These are phyloP conservation scores for Ceratocystis smalleyi DNA, from an alignment of 2,329 filamentous ascomycete genomes.

Conservation along the genomic window DNA sequence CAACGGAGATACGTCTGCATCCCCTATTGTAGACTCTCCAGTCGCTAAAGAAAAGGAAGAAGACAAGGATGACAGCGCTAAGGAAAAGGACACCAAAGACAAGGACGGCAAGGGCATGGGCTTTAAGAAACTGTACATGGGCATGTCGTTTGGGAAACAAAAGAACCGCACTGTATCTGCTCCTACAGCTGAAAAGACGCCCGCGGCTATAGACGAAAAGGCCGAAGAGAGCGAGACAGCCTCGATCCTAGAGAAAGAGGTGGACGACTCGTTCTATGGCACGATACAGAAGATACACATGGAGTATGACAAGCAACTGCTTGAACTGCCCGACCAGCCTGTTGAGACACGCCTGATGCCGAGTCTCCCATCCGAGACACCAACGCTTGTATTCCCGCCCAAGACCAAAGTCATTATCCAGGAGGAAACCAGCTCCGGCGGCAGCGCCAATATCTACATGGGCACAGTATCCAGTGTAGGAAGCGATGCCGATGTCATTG, in stretches of 20 bases:
- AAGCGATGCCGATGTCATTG: constrained; percentile 63
- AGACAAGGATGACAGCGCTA: constrained; percentile 34
- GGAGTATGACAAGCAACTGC: constrained; percentile 54
- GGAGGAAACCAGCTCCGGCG: constrained; percentile 48
- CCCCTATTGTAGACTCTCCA: constrained; percentile 32
- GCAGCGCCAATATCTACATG: constrained; percentile 73
- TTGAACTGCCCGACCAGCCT: constrained; percentile 36
- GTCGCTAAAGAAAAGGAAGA: constrained; percentile 33
- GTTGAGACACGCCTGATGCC: constrained; percentile 52
- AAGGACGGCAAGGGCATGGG: constrained; percentile 52
- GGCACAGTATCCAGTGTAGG: constrained; percentile 70
- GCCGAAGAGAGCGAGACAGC: constrained; percentile 50
- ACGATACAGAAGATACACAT: constrained; percentile 57
- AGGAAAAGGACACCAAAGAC: constrained; percentile 33
- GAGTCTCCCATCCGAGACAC: constrained; percentile 56
- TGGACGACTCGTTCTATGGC: constrained; percentile 61
- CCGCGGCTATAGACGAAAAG: constrained; percentile 57
- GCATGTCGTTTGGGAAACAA: constrained; percentile 58
- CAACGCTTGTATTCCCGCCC: constrained; percentile 55
- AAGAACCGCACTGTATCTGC: constrained; percentile 54
- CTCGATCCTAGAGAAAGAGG: constrained; percentile 51
- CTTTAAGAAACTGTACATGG: constrained; percentile 73
- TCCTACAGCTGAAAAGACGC: constrained; percentile 53
- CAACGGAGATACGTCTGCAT: constrained; percentile 23
- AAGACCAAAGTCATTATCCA: constrained; percentile 54